phyloP scores from a whole-genome alignment of 495 filamentous ascomycete species.

The Aspergillus cristatus region DNA sequence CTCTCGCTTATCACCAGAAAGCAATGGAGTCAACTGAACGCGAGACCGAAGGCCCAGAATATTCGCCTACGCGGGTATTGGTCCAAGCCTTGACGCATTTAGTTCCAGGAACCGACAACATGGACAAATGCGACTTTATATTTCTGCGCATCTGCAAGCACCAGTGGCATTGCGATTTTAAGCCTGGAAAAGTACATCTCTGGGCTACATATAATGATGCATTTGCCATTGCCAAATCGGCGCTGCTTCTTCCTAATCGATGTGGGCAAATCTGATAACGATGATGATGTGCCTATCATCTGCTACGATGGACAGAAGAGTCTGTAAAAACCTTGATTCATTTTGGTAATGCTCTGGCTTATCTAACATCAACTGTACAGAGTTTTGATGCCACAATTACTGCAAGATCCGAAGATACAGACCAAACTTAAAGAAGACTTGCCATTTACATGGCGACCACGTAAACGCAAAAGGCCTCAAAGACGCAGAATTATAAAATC shows the following conservation, averaged over 20 bases:
- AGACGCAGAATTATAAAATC: background rate
- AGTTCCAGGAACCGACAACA: background rate
- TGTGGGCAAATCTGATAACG: conserved; percentile 1
- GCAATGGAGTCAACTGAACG: background rate
- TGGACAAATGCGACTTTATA: background rate
- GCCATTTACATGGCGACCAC: conserved; percentile 1
- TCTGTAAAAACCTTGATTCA: background rate
- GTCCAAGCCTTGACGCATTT: conserved; percentile 2
- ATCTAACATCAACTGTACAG: background rate
- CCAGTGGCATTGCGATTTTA: conserved; percentile 4
- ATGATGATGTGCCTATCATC: conserved; percentile 5
- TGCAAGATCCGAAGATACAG: background rate
- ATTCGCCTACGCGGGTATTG: background rate
- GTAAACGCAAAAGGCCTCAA: background rate
- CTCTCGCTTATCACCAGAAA: too few relatives aligned
- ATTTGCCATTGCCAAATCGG: conserved; percentile 6
- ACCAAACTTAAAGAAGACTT: conserved; percentile 3
- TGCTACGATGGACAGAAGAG: conserved; percentile 7
- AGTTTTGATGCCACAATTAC: background rate
- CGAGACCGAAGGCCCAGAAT: background rate
- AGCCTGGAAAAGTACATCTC: background rate
- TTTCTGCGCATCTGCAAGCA: conserved; percentile 1
- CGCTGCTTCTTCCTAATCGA: conserved; percentile 5
- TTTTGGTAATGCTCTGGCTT: background rate
- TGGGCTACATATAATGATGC: conserved; percentile 1